Evolutionary conservation across 495 filamentous ascomycete genomes (phyloP), one percentile per base, ranked within the genome.

Genomic region (Trichoderma orchidacearum): DNA sequence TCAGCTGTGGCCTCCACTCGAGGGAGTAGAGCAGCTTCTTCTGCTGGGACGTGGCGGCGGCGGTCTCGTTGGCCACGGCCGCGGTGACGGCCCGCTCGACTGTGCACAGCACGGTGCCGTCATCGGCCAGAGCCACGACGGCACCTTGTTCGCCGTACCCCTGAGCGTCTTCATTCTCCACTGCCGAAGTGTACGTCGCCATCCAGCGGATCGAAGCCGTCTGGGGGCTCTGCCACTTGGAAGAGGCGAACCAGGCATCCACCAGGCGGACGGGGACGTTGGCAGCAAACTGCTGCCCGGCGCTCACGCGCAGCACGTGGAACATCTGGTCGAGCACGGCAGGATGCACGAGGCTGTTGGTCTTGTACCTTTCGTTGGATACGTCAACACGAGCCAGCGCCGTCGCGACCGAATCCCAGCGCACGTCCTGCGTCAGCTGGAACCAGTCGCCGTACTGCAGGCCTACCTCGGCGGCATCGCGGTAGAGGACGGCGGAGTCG

Each of bases 281-380:
- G 12, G 67, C 62, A 5, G 58, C 52, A n/a, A 56, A 32, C 34
- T 58, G 57, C 25, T 56, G 23, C 4, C 52, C 54, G 8, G 63
- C 60, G 27, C 58, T 61, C 3, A 60, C 63, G n/a, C 56, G 56
- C 12, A 68, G 28, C 9, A 62, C 58, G 2, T 77, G 74, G 55
- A 75, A 66, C 5, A 62, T 63, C 6, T 61, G 61, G 60, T 76
- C 73, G 1, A 77, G 62, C 28, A 70, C 56, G 0, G 62, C 61
- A 3, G 73, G 73, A 35, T 75, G 73, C 30, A 75, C 65, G 45
- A 68, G 58, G 17, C 64, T 65, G 9, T 56, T 56, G 2, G 65
- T 62, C 54, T 63, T 57, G 53, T 63, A 57, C 18, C 60, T 55
- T 27, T 61, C 30, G 1, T 50, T 30, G 27, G 56, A 18, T 18